Base-by-base conservation (phyloP, 495 filamentous ascomycete species). In the Daldinia grandis region DNA sequence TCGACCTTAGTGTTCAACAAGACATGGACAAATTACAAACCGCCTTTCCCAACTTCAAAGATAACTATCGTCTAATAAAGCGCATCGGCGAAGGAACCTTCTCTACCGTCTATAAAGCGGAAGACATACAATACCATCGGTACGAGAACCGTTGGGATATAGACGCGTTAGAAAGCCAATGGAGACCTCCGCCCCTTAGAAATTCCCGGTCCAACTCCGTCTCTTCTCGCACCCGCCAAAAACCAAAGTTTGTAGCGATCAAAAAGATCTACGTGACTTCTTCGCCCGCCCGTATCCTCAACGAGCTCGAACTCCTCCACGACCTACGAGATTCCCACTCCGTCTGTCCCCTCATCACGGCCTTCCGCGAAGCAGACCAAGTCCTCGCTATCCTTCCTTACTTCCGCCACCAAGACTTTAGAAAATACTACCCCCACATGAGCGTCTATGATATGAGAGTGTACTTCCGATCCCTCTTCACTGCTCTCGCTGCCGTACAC, bases 231-330 rank as follows among this genome's bases (percentile, higher is more conserved):
- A 21, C 62, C 10, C 79, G 81, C 28, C 81, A 83, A 25, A 81
- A 77, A 56, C 86, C 90, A 17, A 92, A 90, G 74, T 98, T 89
- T 74, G 95, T 99, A 42, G 95, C 95, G 25, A 90, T 99, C 78
- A 99, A 99, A 80, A 98, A 98, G 80, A 98, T 99, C 69, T 98
- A 98, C 76, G 95, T 98, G 59, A 99, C 95, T 3, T 97, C 93
- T 73, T 97, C 93, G 42, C 95, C 95, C 1, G 82, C 88, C 30
- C 92, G 95, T 33, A 98, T 98, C 66, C 89, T 97, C 73, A 99
- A 99, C 80, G 95, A 99, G 79, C 88, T 99, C 7, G 96, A 98
- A 68, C 86, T 99, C 10, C 88, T 99, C n/a, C 90, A 97, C 77
- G 93, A 95, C 76, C 86, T 99, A 4, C 87, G 90, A 49, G 88